Evolutionary conservation across 2,329 filamentous ascomycete genomes (phyloP).

Genomic region (Lasiodiplodia theobromae): DNA sequence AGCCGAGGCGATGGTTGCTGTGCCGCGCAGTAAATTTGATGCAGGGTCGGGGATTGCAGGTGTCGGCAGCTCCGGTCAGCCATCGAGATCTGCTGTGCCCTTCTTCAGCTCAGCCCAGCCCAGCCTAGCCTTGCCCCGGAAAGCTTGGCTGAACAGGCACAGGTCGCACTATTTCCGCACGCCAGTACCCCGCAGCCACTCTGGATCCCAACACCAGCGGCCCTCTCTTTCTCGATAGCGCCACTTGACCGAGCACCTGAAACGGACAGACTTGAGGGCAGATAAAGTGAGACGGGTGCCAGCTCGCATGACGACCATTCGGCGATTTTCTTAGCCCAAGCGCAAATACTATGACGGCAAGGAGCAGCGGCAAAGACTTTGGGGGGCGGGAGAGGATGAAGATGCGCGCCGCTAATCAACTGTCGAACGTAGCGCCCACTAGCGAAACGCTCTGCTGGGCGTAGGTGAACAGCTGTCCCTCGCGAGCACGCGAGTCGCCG

Average conservation of each 20-base stretch:
- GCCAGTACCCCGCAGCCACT: not conserved
- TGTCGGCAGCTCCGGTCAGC: not conserved
- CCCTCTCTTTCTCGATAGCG: not conserved
- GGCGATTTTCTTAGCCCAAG: conserved; percentile 6
- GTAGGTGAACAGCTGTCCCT: not conserved
- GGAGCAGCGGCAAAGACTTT: not conserved
- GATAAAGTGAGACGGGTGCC: too few relatives aligned
- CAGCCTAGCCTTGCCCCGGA: not conserved
- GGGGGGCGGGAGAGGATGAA: not conserved
- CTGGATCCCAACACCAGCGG: not conserved
- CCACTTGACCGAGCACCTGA: not conserved
- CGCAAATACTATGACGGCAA: not conserved
- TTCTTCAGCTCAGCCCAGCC: not conserved
- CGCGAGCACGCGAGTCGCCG: not conserved
- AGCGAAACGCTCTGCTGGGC: not conserved
- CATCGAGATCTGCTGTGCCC: not conserved
- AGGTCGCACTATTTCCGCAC: not conserved
- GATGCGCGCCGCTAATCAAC: conserved; percentile 19
- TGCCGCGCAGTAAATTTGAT: not conserved
- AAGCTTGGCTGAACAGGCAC: conserved; percentile 7
- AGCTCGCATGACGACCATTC: conserved; percentile 10
- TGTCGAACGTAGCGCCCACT: conserved; percentile 17
- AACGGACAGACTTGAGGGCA: not conserved
- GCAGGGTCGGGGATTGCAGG: conserved; percentile 3
- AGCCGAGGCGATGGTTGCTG: not conserved